Evolutionary conservation across 192 early-diverging fungal genomes (phyloP), one percentile per base, ranked within the genome.

Genomic region (Cladochytrium replicatum): DNA sequence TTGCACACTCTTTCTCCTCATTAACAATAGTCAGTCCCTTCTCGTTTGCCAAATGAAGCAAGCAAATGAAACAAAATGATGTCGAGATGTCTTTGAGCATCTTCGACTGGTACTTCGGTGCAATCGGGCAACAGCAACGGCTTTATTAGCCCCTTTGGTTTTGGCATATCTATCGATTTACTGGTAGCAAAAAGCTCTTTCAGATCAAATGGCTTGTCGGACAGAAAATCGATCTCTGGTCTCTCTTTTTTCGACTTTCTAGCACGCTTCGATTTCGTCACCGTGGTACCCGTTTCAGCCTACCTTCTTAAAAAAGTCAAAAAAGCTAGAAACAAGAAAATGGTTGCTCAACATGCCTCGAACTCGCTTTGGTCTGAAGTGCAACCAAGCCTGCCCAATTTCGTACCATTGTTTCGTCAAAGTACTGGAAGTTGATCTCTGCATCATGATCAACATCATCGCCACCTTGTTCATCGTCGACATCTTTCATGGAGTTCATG

Each of bases 11-110:
- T 25, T 53, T 54, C 23, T 34, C 43, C 38, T 77, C 71, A 29
- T 63, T 69, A 19, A 63, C 66, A 38, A 93, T 82, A 22, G 54
- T 49, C 54, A 97, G 64, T 45, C 83, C 80, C 57, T 89, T 81
- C 62, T 97, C 93, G 59, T 98, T 95, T 27, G 92, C 92, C 54
- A 98, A 60, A 76, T 98, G 94, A 52, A 98, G 64, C 42, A 98
- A 61, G 52, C 92, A 94, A 50, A 98, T 96, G 60, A 98, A 98
- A 64, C 92, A 93, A 57, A 88, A 98, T 25, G 91, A 81, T n/a
- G 93, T 81, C 2, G 92, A 94, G 49, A 98, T 93, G 38, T 98
- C 94, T 48, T 80, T 74, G 48, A 89, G 72, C 50, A 76, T 81
- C 40, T 89, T 76, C 24, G 71, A 71, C 37, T 84, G 64, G 57